phyloP scores from a whole-genome alignment of 2,329 filamentous ascomycete genomes.

The Colletotrichum chlorophyti region DNA sequence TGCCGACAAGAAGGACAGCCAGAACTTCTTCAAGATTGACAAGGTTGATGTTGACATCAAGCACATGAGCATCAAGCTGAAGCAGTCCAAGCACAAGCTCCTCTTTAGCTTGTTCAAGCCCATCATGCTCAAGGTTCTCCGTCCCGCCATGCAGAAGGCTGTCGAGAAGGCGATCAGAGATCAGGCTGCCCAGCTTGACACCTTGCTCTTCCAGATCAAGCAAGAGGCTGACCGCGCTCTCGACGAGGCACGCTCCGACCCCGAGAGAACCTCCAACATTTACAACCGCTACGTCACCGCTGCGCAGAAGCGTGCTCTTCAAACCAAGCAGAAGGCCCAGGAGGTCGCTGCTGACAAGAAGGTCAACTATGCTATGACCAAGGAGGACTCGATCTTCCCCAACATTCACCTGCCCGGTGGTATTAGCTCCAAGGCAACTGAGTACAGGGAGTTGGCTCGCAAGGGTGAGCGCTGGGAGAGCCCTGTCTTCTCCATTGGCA shows the following conservation, averaged over 20 bases:
- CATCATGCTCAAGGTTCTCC: constrained; percentile 81
- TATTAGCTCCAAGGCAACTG: constrained; percentile 91
- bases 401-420: constrained; percentile 85
- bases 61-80: constrained; percentile 85
- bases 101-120: constrained; percentile 89
- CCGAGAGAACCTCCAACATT: constrained; percentile 78
- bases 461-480: constrained; percentile 96
- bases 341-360: constrained; percentile 67
- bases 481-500: constrained; percentile 88
- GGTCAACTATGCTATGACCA: constrained; percentile 83
- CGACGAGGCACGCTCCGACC: constrained; percentile 70
- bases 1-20: constrained; percentile 74
- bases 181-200: constrained; percentile 77
- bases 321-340: constrained; percentile 81
- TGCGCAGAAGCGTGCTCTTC: constrained; percentile 73
- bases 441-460: constrained; percentile 85
- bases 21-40: constrained; percentile 94
- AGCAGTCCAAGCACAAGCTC: constrained; percentile 94
- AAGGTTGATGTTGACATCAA: constrained; percentile 85
- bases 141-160: constrained; percentile 84
- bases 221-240: constrained; percentile 79
- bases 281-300: constrained; percentile 85
- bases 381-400: constrained; percentile 89
- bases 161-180: constrained; percentile 90
- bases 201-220: constrained; percentile 77